A percentile compares a stretch with the other conserved stretches of the same genome.
Conservation (phyloP, 768 basidiomycete genomes). For the Tremella fuciformis region DNA sequence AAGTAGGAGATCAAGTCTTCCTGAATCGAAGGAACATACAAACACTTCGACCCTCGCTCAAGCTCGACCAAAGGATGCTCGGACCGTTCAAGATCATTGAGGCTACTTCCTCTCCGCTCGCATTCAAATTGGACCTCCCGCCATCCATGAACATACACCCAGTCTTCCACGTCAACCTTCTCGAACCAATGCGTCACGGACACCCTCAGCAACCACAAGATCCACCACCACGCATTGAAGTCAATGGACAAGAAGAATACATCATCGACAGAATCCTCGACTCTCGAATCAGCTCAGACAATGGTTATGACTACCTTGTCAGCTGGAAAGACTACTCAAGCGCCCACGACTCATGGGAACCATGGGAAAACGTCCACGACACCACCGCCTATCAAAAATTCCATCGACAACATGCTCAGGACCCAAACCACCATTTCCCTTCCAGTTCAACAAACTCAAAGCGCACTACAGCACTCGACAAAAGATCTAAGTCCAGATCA, state of each 20-base stretch:
- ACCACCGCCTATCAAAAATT: constrained; percentile 10
- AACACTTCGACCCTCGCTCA: constrained; percentile 27
- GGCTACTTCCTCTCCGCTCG: constrained; percentile 10
- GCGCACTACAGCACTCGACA: not conserved
- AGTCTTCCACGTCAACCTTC: constrained; percentile 4
- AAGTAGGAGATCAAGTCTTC: constrained; percentile 25
- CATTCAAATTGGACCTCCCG: constrained; percentile 10
- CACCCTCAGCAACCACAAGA: constrained; percentile 7
- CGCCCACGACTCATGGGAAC: constrained; percentile 15
- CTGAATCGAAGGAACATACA: constrained; percentile 23
- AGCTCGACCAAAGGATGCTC: constrained; percentile 29
- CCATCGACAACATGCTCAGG: not conserved
- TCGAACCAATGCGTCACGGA: not conserved
- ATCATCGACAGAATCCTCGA: constrained; percentile 10
- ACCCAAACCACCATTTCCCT: not conserved
- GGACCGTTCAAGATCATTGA: constrained; percentile 30
- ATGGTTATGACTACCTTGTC: constrained; percentile 16
- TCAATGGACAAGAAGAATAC: constrained; percentile 12
- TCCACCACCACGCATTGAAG: constrained; percentile 10
- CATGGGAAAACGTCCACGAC: constrained; percentile 11
- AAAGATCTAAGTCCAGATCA: constrained; percentile 5
- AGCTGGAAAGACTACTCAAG: constrained; percentile 11
- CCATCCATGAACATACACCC: constrained; percentile 7
- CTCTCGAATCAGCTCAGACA: constrained; percentile 8
- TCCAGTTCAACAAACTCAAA: not conserved